Percentiles rank a stretch among this genome's conserved stretches.
Evolutionary conservation across 1,139 yeast genomes (phyloP).

Genomic region (Eremothecium coryli): DNA sequence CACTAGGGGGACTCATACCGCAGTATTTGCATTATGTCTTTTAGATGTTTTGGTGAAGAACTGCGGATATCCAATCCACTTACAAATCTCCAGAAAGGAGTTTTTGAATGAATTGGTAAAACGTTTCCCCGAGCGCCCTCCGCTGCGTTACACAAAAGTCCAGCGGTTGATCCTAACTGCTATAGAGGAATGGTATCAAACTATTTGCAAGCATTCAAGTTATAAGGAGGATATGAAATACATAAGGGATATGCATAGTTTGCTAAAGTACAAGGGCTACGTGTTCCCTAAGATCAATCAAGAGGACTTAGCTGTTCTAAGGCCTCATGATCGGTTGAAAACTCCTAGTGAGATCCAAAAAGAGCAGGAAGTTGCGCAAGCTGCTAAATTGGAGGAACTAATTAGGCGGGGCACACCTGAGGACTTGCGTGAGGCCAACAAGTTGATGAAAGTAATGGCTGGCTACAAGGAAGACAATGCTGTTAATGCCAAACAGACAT

Average conservation of each 20-base stretch:
- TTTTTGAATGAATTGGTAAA: slow-evolving; percentile 87
- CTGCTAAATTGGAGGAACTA: slow-evolving; percentile 91
- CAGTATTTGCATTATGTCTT: slow-evolving; percentile 45
- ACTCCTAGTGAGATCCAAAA: slow-evolving; percentile 83
- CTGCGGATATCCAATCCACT: slow-evolving; percentile 95
- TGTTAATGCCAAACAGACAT: slow-evolving; percentile 61
- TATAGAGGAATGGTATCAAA: slow-evolving; percentile 95
- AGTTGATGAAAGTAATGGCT: slow-evolving; percentile 95
- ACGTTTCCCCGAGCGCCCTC: slow-evolving; percentile 92
- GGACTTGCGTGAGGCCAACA: slow-evolving; percentile 92
- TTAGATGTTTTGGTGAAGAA: slow-evolving; percentile 90
- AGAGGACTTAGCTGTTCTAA: slow-evolving; percentile 88
- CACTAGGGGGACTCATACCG: slow-evolving; percentile 73
- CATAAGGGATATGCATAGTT: slow-evolving; percentile 91
- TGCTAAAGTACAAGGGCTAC: slow-evolving; percentile 80
- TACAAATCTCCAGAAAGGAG: slow-evolving; percentile 91
- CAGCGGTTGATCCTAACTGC: slow-evolving; percentile 82
- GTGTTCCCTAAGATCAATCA: slow-evolving; percentile 83
- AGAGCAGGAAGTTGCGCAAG: slow-evolving; percentile 87
- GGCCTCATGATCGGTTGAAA: slow-evolving; percentile 83
- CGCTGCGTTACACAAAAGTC: slow-evolving; percentile 69
- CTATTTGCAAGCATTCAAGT: slow-evolving; percentile 81
- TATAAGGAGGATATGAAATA: slow-evolving; percentile 88
- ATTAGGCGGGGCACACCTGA: slow-evolving; percentile 93
- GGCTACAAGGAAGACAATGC: slow-evolving; percentile 81